Percentiles rank a stretch among this genome's conserved stretches.
Evolutionary conservation across 2,329 filamentous ascomycete genomes (phyloP).

Genomic region (Ophidiomyces ophidiicola): DNA sequence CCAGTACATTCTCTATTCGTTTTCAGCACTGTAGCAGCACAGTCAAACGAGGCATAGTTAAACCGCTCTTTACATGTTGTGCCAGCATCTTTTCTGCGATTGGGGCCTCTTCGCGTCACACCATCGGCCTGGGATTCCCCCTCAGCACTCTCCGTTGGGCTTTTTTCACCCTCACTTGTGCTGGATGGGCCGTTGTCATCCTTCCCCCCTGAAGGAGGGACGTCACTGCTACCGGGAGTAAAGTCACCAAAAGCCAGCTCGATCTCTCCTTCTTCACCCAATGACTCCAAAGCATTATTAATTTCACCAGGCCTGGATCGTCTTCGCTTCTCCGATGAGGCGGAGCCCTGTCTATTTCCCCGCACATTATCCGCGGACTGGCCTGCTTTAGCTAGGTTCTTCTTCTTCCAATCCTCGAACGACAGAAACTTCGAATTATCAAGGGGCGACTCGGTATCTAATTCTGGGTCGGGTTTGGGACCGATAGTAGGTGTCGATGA

Average conservation of each 20-base stretch:
- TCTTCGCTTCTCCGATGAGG: constrained; percentile 37
- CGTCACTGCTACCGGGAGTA: constrained; percentile 34
- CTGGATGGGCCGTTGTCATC: constrained; percentile 17
- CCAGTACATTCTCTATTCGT: constrained; percentile 78
- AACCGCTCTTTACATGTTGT: constrained; percentile 97
- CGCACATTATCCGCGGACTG: constrained; percentile 61
- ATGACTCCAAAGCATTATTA: constrained; percentile 59
- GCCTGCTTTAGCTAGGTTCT: constrained; percentile 74
- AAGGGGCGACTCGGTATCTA: constrained; percentile 52
- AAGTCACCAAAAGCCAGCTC: constrained; percentile 58
- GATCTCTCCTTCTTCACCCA: constrained; percentile 85
- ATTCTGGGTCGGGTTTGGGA: constrained; percentile 26
- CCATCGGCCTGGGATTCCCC: constrained; percentile 13
- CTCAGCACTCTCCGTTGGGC: constrained; percentile 10
- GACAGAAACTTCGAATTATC: constrained; percentile 80
- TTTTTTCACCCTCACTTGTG: constrained; percentile 25
- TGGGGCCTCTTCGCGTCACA: constrained; percentile 34
- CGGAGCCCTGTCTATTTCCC: constrained; percentile 40
- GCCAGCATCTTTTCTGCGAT: constrained; percentile 80
- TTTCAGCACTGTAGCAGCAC: constrained; percentile 84
- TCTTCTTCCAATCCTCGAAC: constrained; percentile 96
- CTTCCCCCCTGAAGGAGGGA: constrained; percentile 19
- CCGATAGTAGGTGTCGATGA: background rate
- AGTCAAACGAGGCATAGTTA: constrained; percentile 95
- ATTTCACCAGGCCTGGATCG: constrained; percentile 41